Evolutionary conservation across 441 rosid genomes (phyloP).

Genomic region (Isatis lusitanica): DNA sequence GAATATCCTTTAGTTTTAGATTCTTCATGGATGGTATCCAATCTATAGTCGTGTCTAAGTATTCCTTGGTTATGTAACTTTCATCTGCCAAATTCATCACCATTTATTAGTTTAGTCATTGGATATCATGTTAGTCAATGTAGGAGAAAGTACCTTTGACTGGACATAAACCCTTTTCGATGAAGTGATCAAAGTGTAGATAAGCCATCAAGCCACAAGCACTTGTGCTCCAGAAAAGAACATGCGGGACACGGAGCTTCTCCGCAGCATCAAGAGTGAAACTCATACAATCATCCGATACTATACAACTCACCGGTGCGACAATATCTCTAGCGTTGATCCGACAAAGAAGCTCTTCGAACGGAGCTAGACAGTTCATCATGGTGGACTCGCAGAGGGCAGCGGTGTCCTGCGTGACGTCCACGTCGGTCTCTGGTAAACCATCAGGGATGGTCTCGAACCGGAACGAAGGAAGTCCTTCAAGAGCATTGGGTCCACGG

Average conservation of each 20-base stretch:
- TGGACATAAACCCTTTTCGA: constrained; percentile 21
- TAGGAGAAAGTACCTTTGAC: constrained; percentile 12
- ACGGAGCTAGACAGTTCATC: constrained; percentile 15
- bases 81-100: constrained; percentile 32
- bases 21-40: constrained; percentile 43
- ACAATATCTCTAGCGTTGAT: not conserved
- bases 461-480: constrained; percentile 11
- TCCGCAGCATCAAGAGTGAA: constrained; percentile 35
- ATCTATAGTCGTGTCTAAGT: constrained; percentile 27
- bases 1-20: constrained; percentile 37
- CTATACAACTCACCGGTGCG: constrained; percentile 29
- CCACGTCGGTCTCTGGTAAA: not conserved
- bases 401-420: constrained; percentile 12
- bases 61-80: not conserved
- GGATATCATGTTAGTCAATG: not conserved
- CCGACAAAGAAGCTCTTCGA: constrained; percentile 6
- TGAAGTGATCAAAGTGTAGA: constrained; percentile 8
- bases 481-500: constrained; percentile 18
- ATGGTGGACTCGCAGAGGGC: not conserved
- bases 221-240: constrained; percentile 29
- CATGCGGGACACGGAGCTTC: constrained; percentile 28
- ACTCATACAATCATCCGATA: constrained; percentile 28
- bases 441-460: constrained; percentile 30
- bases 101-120: not conserved
- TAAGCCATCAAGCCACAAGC: constrained; percentile 28